Evolutionary conservation across 495 filamentous ascomycete species (phyloP).

Genomic region (Glarea lozoyensis): DNA sequence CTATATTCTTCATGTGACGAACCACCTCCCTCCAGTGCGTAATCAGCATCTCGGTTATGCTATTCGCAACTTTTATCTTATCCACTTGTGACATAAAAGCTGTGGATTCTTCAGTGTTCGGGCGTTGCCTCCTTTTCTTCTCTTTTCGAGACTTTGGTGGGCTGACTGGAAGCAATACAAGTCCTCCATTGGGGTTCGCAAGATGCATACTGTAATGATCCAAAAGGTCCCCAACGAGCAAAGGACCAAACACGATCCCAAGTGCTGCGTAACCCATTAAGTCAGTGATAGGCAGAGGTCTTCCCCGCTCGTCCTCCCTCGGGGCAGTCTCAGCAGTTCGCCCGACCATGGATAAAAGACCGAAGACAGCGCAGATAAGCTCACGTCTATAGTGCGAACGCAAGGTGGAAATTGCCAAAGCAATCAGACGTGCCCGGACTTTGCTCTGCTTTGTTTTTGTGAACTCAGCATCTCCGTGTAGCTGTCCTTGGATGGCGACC

Average conservation of each 20-base stretch:
- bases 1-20: slow-evolving; percentile 37
- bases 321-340: slow-evolving; percentile 37
- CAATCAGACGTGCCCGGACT: slow-evolving; percentile 51
- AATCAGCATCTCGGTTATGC: slow-evolving; percentile 49
- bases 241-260: slow-evolving; percentile 55
- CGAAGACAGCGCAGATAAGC: slow-evolving; percentile 58
- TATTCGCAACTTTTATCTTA: slow-evolving; percentile 38
- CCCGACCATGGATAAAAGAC: slow-evolving; percentile 48
- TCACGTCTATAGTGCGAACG: slow-evolving; percentile 49
- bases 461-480: slow-evolving; percentile 38
- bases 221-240: slow-evolving; percentile 50
- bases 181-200: slow-evolving; percentile 22
- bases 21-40: slow-evolving; percentile 50
- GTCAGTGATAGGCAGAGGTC: slow-evolving; percentile 34
- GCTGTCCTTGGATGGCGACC: slow-evolving; percentile 50
- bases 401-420: slow-evolving; percentile 49
- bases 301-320: slow-evolving; percentile 37
- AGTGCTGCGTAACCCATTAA: slow-evolving; percentile 55
- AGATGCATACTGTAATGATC: slow-evolving; percentile 29
- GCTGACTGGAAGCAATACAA: slow-evolving; percentile 26
- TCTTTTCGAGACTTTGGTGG: slow-evolving; percentile 17
- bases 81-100: slow-evolving; percentile 20
- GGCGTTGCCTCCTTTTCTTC: slow-evolving; percentile 23
- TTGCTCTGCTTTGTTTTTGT: slow-evolving; percentile 39
- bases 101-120: slow-evolving; percentile 18